Evolutionary conservation across 139 green algal genomes (phyloP), one percentile per base, ranked within the genome.

Genomic region (Chlorella sp.): DNA sequence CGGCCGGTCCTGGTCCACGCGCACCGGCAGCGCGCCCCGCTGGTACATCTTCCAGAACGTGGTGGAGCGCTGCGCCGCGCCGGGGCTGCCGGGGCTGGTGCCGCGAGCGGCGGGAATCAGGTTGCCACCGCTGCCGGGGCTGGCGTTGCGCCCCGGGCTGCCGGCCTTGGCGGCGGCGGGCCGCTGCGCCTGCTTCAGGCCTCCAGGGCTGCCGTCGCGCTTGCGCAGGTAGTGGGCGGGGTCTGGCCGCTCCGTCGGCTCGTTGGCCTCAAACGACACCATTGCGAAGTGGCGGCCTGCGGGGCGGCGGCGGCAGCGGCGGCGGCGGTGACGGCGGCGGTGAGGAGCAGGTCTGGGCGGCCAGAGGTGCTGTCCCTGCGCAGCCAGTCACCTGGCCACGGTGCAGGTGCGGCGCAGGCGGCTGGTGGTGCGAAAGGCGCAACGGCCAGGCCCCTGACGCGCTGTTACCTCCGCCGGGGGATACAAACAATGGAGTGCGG

Each of bases 31-130:
- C 83, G 96, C 95, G 0, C 93, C 93, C 22, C 93, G 87, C 73
- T 97, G 92, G 85, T 98, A 98, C 82, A 96, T 95, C 22, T 89
- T 87, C 70, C 95, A 88, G 85, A 98, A 98, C 19, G 89, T 68
- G 36, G 77, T 26, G 46, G 80, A 85, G 40, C 58, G 38, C 54
- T 86, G 81, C 48, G 67, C 38, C 43, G 60, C 24, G 60, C 28
- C 32, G 44, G 16, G 32, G 64, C 64, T 24, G 20, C 51, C 20
- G 22, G 80, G 36, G 80, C 80, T 69, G 80, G 65, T 67, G 16
- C 24, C 16, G 20, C 48, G 30, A 36, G 5, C 65, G 56, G 70
- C 28, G 19, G 46, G 17, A 34, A 69, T 69, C 24, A 36, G 28
- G 62, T 26, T 26, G 19, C 62, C 32, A 19, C 30, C 38, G 62